These are phyloP conservation scores for Irpex lacteus DNA, from an alignment of 1,284 basidiomycete species.

Conservation along the genomic window DNA sequence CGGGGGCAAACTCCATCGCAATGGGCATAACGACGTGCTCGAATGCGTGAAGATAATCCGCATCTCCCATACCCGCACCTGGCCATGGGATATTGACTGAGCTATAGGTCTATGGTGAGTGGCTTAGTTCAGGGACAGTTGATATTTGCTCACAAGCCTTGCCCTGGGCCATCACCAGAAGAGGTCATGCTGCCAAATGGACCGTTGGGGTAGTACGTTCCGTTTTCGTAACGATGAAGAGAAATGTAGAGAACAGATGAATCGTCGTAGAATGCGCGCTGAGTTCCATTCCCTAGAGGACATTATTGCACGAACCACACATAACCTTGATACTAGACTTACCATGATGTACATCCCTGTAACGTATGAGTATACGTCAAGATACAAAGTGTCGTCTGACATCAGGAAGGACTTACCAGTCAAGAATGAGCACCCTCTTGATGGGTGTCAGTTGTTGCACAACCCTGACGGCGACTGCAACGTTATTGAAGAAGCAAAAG, in stretches of 20 bases:
- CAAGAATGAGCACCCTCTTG: slow-evolving; percentile 87
- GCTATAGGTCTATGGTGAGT: slow-evolving; percentile 37
- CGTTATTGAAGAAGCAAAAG: slow-evolving; percentile 99
- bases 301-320: neutral
- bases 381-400: slow-evolving; percentile 6
- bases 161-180: slow-evolving; percentile 80
- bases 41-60: slow-evolving; percentile 96
- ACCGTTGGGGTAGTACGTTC: slow-evolving; percentile 90
- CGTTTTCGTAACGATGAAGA: slow-evolving; percentile 91
- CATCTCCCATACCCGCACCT: slow-evolving; percentile 83
- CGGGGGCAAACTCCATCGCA: slow-evolving; percentile 93
- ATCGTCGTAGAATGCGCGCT: slow-evolving; percentile 92
- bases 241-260: slow-evolving; percentile 94
- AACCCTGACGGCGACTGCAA: slow-evolving; percentile 87
- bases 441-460: slow-evolving; percentile 67
- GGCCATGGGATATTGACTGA: slow-evolving; percentile 98
- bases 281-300: slow-evolving; percentile 84
- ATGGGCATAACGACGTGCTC: slow-evolving; percentile 97
- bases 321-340: slow-evolving; percentile 14
- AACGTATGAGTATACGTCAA: slow-evolving; percentile 6
- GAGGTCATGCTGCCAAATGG: slow-evolving; percentile 86
- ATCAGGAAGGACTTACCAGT: slow-evolving; percentile 64
- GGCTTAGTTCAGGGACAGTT: neutral
- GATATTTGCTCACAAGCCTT: slow-evolving; percentile 58
- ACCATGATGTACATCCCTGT: slow-evolving; percentile 98